phyloP scores from a whole-genome alignment of 768 basidiomycete species.

The Kwoniella sp. region DNA sequence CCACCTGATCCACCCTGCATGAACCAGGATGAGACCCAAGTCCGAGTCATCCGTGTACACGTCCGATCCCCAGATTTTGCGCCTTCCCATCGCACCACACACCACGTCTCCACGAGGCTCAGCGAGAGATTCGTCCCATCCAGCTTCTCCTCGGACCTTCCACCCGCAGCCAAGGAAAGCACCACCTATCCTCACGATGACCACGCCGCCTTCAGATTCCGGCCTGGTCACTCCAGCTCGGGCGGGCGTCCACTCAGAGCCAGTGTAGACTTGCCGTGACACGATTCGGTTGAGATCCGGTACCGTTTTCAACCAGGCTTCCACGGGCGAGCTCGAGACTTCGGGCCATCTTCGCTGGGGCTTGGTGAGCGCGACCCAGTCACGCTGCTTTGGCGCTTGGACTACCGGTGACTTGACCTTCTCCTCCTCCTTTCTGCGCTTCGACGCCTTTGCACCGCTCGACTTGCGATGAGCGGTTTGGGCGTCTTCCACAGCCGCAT shows the following conservation, averaged over 20 bases:
- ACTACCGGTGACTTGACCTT: conserved; percentile 10
- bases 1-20: conserved; percentile 52
- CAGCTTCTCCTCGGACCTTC: conserved; percentile 36
- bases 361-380: conserved; percentile 22
- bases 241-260: conserved; percentile 30
- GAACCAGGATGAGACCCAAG: conserved; percentile 49
- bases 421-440: conserved; percentile 30
- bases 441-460: conserved; percentile 16
- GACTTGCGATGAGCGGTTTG: conserved; percentile 23
- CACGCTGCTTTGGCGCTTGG: conserved; percentile 5
- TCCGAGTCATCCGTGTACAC: conserved; percentile 55
- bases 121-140: conserved; percentile 29
- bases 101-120: not conserved
- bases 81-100: conserved; percentile 11
- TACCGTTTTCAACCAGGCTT: conserved; percentile 33
- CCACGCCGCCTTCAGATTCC: conserved; percentile 28
- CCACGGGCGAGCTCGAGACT: conserved; percentile 32
- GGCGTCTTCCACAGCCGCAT: conserved; percentile 41
- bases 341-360: conserved; percentile 24
- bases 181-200: conserved; percentile 33
- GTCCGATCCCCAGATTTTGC: conserved; percentile 53
- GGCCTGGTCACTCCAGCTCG: not conserved
- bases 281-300: conserved; percentile 25
- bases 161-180: conserved; percentile 31
- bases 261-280: conserved; percentile 25